Base-by-base conservation (phyloP, 2,329 filamentous ascomycete species). In the Diaporthe velutina region DNA sequence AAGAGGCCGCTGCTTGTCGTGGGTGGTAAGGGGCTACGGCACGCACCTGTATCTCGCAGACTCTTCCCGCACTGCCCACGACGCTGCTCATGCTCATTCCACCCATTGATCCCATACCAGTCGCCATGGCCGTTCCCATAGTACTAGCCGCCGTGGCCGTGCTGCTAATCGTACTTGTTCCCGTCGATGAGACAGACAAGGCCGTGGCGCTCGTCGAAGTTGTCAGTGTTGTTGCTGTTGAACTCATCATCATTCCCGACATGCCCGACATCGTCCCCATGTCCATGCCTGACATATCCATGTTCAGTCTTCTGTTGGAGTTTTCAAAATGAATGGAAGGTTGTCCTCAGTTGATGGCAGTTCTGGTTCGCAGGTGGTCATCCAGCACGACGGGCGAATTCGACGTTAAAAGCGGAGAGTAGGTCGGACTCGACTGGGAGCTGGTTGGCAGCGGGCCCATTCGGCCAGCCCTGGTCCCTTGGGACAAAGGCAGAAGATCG, bases 1-100 rank as follows among this genome's bases (percentile, higher is more conserved):
- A 5, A 17, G 13, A 4, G 4, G 9, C 4, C 1, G 45, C 13
- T 33, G 33, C n/a, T n/a, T 22, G 0, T 19, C 15, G 55, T 15
- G 8, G 1, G 30, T 10, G 22, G 22, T 10, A 3, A 35, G 10
- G 4, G 22, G 22, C 19, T 6, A 22, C 22, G 35, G 13, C n/a
- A 35, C 60, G 22, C 52, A 73, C 71, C n/a, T 66, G 64, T 25
- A 74, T 60, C 28, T 74, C 42, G 35, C 71, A 73, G 17, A 67
- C 50, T n/a, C n/a, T 50, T 19, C 70, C 70, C 5, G 70, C 70
- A 30, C 70, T 71, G 10, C 70, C 70, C 9, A 71, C 33, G 2
- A 52, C 58, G 33, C 15, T 52, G n/a, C 57, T 71, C 70, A 71
- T 52, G 22, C 70, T 64, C 70, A 71, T 70, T n/a, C 61, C n/a